A percentile compares a stretch with the other conserved stretches of the same genome.
These are phyloP conservation scores for Fusarium chaquense DNA, from an alignment of 2,329 filamentous ascomycete genomes.

Conservation along the genomic window DNA sequence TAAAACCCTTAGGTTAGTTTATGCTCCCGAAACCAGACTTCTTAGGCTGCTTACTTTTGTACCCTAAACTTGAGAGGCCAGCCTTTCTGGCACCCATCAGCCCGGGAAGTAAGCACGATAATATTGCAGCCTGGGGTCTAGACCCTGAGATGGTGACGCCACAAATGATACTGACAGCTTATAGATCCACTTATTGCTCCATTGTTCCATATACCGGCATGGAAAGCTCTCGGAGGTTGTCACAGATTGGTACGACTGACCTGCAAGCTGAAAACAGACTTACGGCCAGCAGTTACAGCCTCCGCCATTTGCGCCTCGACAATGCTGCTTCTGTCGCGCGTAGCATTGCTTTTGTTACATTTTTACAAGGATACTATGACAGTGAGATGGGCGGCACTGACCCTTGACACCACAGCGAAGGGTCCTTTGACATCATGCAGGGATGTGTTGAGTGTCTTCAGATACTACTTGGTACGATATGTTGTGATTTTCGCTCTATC, in stretches of 20 bases:
- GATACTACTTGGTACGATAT: neutral
- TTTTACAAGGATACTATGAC: neutral
- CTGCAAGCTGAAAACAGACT: neutral
- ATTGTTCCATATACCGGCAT: neutral
- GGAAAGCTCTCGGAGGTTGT: neutral
- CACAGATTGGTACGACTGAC: neutral
- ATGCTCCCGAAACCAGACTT: too few relatives aligned
- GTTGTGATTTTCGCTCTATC: neutral
- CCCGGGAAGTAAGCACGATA: neutral
- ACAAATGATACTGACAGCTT: neutral
- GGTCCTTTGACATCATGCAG: neutral
- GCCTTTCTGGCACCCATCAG: too few relatives aligned
- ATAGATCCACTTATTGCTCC: neutral
- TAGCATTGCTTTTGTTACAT: neutral
- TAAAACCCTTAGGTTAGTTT: too few relatives aligned
- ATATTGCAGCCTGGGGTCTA: neutral
- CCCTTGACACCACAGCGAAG: too few relatives aligned
- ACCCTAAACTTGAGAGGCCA: too few relatives aligned
- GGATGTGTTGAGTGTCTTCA: neutral
- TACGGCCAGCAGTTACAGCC: neutral
- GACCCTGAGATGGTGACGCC: neutral
- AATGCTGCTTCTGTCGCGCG: neutral
- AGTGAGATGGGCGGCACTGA: neutral
- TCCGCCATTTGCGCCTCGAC: neutral
- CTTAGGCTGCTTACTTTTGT: too few relatives aligned